phyloP scores from a whole-genome alignment of 83 land plant species.

The Picea engelmannii region DNA sequence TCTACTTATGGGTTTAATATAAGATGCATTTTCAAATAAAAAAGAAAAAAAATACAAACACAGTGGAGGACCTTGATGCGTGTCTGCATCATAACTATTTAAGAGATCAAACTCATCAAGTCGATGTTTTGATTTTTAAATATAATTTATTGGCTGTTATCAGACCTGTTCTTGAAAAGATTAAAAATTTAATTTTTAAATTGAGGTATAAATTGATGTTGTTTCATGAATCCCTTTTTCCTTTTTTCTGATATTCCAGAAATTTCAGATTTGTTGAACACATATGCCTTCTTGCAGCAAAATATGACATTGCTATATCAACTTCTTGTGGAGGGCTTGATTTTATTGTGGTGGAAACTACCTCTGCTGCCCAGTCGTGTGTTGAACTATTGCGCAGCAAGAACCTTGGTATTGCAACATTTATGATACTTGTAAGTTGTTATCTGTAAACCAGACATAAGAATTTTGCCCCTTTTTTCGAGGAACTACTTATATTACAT shows the following conservation, averaged over 20 bases:
- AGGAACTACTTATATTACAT: not conserved
- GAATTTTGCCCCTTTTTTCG: not conserved
- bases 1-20: too few relatives aligned
- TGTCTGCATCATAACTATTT: too few relatives aligned
- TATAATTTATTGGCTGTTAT: not conserved
- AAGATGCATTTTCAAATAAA: too few relatives aligned
- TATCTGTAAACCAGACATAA: not conserved
- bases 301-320: slow-evolving; percentile 93
- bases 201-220: not conserved
- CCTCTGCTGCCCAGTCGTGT: slow-evolving; percentile 89
- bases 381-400: slow-evolving; percentile 83
- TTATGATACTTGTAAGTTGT: slow-evolving; percentile 79
- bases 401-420: slow-evolving; percentile 92
- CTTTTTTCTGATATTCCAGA: not conserved
- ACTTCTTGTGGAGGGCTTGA: slow-evolving; percentile 95
- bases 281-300: slow-evolving; percentile 61
- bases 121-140: too few relatives aligned
- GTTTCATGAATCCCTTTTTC: not conserved
- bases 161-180: not conserved
- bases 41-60: too few relatives aligned
- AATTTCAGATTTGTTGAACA: not conserved
- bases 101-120: too few relatives aligned
- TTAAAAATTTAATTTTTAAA: not conserved
- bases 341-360: slow-evolving; percentile 91
- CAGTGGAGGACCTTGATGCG: too few relatives aligned